Conservation (phyloP, 2,329 filamentous ascomycete species). For the Penicillium brevicompactum region DNA sequence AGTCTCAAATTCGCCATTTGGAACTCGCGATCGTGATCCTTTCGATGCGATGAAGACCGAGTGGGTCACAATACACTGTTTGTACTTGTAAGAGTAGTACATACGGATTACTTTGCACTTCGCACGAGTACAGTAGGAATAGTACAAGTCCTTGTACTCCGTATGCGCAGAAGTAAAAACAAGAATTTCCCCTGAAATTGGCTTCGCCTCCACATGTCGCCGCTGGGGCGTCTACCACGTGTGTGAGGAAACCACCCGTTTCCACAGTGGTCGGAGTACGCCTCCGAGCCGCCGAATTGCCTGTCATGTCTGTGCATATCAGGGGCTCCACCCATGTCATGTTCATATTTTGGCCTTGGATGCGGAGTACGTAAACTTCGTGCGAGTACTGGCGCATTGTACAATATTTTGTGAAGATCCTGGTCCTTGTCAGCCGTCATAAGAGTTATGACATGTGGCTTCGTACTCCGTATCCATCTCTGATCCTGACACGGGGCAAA, state of each 20-base stretch:
- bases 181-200: neutral
- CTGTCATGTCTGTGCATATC: conserved; percentile 1
- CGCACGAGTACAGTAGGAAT: neutral
- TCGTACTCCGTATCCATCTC: too few species aligned
- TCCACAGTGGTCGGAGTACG: neutral
- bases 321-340: neutral
- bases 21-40: neutral
- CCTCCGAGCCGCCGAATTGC: neutral
- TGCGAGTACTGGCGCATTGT: too few species aligned
- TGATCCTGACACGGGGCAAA: too few species aligned
- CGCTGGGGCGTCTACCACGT: neutral
- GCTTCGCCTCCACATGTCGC: conserved; percentile 1
- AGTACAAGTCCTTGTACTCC: neutral
- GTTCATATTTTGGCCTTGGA: neutral
- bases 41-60: neutral
- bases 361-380: too few species aligned
- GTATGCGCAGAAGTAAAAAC: neutral
- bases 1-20: neutral
- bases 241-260: neutral
- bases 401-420: too few species aligned
- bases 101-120: too few species aligned
- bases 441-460: too few species aligned
- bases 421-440: too few species aligned
- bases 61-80: neutral
- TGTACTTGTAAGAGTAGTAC: too few species aligned